phyloP scores from a whole-genome alignment of 371 early-diverging fungal species.

The Chytridium lagenaria region DNA sequence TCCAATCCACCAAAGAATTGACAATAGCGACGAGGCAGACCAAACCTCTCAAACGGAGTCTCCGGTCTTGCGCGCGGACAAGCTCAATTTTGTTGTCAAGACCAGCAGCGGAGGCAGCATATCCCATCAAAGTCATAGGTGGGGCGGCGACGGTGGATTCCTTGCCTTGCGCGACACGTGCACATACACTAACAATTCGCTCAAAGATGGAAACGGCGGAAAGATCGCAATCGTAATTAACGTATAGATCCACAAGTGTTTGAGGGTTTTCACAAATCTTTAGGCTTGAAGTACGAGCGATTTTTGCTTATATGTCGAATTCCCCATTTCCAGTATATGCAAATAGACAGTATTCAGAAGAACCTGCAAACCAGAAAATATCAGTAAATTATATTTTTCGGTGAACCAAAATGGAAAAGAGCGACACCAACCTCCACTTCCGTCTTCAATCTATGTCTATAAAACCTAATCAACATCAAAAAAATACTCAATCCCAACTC shows the following conservation, averaged over 20 bases:
- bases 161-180: slow-evolving; percentile 52
- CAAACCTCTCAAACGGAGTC: slow-evolving; percentile 45
- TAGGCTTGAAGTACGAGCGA: slow-evolving; percentile 53
- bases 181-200: slow-evolving; percentile 49
- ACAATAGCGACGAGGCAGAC: slow-evolving; percentile 52
- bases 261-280: slow-evolving; percentile 60
- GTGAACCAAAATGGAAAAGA: no score
- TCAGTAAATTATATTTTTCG: background rate
- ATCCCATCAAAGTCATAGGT: slow-evolving; percentile 30
- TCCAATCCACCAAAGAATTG: slow-evolving; percentile 54
- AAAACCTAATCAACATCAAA: slow-evolving; percentile 71
- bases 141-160: slow-evolving; percentile 21
- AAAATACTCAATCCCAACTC: slow-evolving; percentile 83
- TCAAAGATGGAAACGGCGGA: slow-evolving; percentile 54
- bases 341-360: slow-evolving; percentile 74
- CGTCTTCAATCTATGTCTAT: slow-evolving; percentile 73
- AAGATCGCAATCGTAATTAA: slow-evolving; percentile 67
- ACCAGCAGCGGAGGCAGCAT: slow-evolving; percentile 29
- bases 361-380: slow-evolving; percentile 23
- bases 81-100: slow-evolving; percentile 41
- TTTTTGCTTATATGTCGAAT: slow-evolving; percentile 58
- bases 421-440: slow-evolving; percentile 68
- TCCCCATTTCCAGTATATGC: slow-evolving; percentile 69
- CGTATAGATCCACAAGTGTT: slow-evolving; percentile 60
- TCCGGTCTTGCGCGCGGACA: slow-evolving; percentile 45